phyloP scores from a whole-genome alignment of 345 rosid species.

The Syzygium grande region DNA sequence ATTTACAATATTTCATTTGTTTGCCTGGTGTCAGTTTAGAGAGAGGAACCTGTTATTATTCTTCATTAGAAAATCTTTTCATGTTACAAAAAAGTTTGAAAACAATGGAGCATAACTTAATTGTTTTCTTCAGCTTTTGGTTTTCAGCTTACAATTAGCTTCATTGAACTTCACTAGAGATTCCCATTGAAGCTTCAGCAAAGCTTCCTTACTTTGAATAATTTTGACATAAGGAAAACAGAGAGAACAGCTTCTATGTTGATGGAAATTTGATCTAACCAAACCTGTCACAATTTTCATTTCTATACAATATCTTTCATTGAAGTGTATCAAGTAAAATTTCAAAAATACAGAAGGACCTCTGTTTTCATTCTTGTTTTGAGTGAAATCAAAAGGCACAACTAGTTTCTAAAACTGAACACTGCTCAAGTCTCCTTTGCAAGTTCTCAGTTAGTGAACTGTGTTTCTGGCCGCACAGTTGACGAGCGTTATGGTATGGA shows the following conservation, averaged over 20 bases:
- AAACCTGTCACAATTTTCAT: not conserved
- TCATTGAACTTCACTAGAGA: not conserved
- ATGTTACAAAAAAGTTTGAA: not conserved
- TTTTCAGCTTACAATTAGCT: not conserved
- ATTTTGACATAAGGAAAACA: not conserved
- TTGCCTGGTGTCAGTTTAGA: not conserved
- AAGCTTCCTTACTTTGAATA: not conserved
- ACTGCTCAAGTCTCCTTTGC: not conserved
- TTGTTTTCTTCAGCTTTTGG: not conserved
- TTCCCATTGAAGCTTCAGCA: not conserved
- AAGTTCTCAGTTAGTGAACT: constrained; percentile 2
- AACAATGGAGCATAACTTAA: not conserved
- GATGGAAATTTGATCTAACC: not conserved
- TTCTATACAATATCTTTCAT: not conserved
- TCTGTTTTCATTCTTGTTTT: not conserved
- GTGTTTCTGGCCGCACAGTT: constrained; percentile 35
- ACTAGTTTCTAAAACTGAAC: not conserved
- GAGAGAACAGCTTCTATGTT: not conserved
- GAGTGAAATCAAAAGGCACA: not conserved
- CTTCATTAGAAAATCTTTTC: not conserved
- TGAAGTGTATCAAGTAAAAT: not conserved
- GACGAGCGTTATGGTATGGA: constrained; percentile 98
- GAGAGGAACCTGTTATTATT: not conserved
- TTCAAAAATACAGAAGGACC: not conserved
- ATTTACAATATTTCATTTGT: not conserved